Evolutionary conservation across 2,329 filamentous ascomycete species (phyloP).

Genomic region (Nannizziopsis arthrosporioides): DNA sequence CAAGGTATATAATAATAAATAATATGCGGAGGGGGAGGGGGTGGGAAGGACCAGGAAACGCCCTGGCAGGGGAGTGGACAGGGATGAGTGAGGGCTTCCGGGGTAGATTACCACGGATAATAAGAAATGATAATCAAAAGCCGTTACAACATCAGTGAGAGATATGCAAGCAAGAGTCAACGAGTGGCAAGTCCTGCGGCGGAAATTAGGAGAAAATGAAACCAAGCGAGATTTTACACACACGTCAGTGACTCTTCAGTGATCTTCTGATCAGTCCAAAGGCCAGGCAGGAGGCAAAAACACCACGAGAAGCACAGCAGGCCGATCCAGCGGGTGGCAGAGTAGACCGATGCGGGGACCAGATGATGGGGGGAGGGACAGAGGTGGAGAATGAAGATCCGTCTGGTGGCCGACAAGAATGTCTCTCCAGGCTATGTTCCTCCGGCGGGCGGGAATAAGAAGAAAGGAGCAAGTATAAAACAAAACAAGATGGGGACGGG

Average conservation of each 20-base stretch:
- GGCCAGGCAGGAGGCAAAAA: background rate
- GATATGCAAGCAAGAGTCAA: background rate
- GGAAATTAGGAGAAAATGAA: conserved; percentile 11
- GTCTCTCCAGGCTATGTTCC: background rate
- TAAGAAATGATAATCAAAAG: background rate
- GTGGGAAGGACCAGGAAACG: background rate
- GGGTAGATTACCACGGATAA: background rate
- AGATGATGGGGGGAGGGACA: background rate
- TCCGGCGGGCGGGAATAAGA: background rate
- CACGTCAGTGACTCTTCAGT: background rate
- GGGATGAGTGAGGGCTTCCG: background rate
- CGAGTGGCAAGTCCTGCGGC: conserved; percentile 8
- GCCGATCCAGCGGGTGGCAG: background rate
- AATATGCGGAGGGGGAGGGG: too few species aligned
- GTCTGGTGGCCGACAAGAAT: background rate
- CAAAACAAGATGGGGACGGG: conserved; percentile 1
- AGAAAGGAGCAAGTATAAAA: conserved; percentile 1
- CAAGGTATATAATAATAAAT: background rate
- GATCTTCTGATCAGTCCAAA: conserved; percentile 2
- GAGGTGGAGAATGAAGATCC: background rate
- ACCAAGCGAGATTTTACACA: conserved; percentile 3
- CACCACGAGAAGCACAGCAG: background rate
- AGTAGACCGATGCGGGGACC: background rate
- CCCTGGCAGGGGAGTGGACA: background rate
- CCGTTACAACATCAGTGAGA: background rate